phyloP scores from a whole-genome alignment of 768 basidiomycete genomes.

The Gymnopilus junonius region DNA sequence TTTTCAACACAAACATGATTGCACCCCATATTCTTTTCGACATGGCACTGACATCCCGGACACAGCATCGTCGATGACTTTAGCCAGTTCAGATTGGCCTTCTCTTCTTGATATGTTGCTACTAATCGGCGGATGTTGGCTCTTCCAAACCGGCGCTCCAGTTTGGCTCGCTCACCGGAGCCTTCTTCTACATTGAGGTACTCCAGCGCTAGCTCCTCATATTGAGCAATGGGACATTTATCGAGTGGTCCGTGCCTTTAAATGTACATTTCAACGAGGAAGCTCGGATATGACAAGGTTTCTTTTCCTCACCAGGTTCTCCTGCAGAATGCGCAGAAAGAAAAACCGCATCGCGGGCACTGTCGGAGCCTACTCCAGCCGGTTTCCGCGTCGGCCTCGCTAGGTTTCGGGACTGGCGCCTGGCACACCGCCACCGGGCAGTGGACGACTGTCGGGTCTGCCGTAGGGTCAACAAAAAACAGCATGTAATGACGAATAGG shows the following conservation, averaged over 20 bases:
- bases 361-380: constrained; percentile 75
- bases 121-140: constrained; percentile 65
- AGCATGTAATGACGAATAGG: constrained; percentile 10
- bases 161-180: constrained; percentile 47
- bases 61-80: constrained; percentile 68
- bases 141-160: constrained; percentile 72
- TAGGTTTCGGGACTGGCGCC: constrained; percentile 69
- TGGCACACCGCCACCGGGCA: constrained; percentile 87
- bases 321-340: constrained; percentile 84
- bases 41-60: constrained; percentile 72
- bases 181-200: constrained; percentile 64
- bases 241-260: constrained; percentile 82
- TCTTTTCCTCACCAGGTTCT: constrained; percentile 68
- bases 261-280: constrained; percentile 1
- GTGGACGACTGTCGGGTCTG: constrained; percentile 58
- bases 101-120: constrained; percentile 68
- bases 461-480: background rate
- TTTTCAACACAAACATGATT: constrained; percentile 71
- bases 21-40: constrained; percentile 82
- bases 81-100: constrained; percentile 77
- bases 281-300: background rate
- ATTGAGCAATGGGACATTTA: constrained; percentile 68
- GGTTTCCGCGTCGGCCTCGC: constrained; percentile 48
- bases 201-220: constrained; percentile 66
- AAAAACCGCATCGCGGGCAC: constrained; percentile 72